phyloP scores from a whole-genome alignment of 176 grass and related monocot species.

The Ensete glaucum region DNA sequence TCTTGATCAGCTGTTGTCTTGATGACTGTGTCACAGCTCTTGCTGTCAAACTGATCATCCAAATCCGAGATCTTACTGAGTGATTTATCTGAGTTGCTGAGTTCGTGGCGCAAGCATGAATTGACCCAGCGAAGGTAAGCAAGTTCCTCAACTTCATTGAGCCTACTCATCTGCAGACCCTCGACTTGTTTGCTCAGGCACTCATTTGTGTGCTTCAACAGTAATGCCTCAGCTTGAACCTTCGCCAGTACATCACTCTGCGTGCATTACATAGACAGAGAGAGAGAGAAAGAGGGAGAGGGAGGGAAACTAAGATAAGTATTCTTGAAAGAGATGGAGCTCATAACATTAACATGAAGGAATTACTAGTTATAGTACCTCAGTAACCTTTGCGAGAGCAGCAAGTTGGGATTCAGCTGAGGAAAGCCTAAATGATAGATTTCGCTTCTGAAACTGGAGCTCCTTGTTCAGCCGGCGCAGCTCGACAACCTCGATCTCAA shows the following conservation, averaged over 20 bases:
- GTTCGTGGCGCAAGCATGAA: constrained; percentile 86
- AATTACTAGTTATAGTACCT: constrained; percentile 45
- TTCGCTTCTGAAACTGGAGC: constrained; percentile 91
- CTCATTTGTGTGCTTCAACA: constrained; percentile 77
- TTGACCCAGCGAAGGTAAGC: constrained; percentile 99
- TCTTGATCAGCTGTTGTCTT: background rate
- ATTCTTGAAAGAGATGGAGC: background rate
- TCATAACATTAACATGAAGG: background rate
- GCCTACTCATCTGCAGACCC: constrained; percentile 80
- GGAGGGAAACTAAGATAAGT: constrained; percentile 6
- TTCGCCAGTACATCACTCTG: constrained; percentile 89
- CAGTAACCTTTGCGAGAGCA: constrained; percentile 59
- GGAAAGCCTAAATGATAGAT: constrained; percentile 71
- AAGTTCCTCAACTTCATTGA: constrained; percentile 98
- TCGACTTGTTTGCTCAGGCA: constrained; percentile 96
- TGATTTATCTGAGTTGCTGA: constrained; percentile 74
- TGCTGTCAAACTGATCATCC: constrained; percentile 23
- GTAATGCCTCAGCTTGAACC: constrained; percentile 85
- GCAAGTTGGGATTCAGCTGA: constrained; percentile 88
- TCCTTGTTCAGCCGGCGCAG: constrained; percentile 85
- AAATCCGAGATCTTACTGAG: constrained; percentile 31
- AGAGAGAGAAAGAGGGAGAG: constrained; percentile 20
- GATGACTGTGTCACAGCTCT: constrained; percentile 8
- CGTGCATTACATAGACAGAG: constrained; percentile 17
- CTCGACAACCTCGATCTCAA: constrained; percentile 84